Conservation (phyloP, 2,329 filamentous ascomycete species). For the Aspergillus terreus region DNA sequence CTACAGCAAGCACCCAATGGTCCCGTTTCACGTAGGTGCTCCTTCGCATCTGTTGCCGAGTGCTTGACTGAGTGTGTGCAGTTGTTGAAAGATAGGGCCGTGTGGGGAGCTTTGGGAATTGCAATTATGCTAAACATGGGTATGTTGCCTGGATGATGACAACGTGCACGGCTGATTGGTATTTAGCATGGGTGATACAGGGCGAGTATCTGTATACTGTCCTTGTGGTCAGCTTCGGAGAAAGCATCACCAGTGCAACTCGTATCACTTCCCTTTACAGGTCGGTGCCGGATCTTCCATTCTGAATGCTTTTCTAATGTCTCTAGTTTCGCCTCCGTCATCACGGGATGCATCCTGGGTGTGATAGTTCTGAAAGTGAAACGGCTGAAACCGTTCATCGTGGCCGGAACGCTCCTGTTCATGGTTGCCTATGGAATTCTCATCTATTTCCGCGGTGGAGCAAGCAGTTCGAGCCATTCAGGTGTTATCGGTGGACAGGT, state of each 20-base stretch:
- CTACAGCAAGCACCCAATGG: conserved; percentile 49
- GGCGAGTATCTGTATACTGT: conserved; percentile 63
- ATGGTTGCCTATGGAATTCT: conserved; percentile 64
- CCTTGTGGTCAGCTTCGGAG: conserved; percentile 59
- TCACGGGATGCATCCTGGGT: conserved; percentile 56
- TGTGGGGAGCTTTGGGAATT: conserved; percentile 62
- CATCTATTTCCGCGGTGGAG: conserved; percentile 59
- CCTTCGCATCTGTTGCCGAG: too few relatives aligned
- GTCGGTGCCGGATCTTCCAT: conserved; percentile 2
- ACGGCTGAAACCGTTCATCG: conserved; percentile 62
- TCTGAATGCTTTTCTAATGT: conserved; percentile 1
- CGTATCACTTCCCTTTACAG: conserved; percentile 59
- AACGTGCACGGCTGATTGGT: conserved; percentile 3
- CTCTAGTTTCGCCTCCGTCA: conserved; percentile 49
- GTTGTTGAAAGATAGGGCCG: conserved; percentile 60
- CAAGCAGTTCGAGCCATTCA: conserved; percentile 41
- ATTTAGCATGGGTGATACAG: conserved; percentile 57
- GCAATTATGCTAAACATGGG: conserved; percentile 32
- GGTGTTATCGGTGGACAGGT: conserved; percentile 63
- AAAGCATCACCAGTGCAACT: conserved; percentile 54
- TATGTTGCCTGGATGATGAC: conserved; percentile 24
- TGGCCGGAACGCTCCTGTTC: conserved; percentile 58
- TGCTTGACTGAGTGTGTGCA: conserved; percentile 6
- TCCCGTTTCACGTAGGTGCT: conserved; percentile 51
- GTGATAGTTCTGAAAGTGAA: conserved; percentile 56